Percentiles rank a stretch among this genome's conserved stretches.
Evolutionary conservation across 73 alveolate species (phyloP).

Genomic region (Blepharisma stoltei): DNA sequence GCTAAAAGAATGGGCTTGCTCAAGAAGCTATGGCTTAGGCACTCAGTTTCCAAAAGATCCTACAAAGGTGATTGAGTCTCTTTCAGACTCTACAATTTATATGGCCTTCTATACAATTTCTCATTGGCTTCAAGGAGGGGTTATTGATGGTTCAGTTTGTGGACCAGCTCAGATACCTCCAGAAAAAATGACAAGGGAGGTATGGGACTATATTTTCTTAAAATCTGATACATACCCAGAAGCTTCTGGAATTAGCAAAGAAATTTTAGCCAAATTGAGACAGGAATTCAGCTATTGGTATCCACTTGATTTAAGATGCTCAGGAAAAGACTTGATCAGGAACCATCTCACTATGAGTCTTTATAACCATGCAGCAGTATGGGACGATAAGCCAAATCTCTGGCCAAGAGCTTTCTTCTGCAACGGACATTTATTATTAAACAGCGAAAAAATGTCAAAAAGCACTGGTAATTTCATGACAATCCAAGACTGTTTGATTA

Average conservation of each 20-base stretch:
- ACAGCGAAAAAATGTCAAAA: slow-evolving; percentile 96
- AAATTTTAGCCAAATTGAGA: slow-evolving; percentile 79
- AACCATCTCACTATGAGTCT: slow-evolving; percentile 97
- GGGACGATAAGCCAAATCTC: slow-evolving; percentile 83
- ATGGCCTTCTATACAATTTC: slow-evolving; percentile 99
- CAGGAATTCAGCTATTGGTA: slow-evolving; percentile 96
- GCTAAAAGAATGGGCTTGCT: slow-evolving; percentile 98
- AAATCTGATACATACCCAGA: slow-evolving; percentile 71
- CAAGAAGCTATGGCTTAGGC: slow-evolving; percentile 97
- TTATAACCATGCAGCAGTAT: slow-evolving; percentile 98
- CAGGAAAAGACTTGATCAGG: slow-evolving; percentile 98
- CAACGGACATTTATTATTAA: slow-evolving; percentile 96
- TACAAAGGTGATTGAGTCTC: slow-evolving; percentile 94
- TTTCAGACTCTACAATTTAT: slow-evolving; percentile 98
- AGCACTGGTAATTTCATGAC: slow-evolving; percentile 96
- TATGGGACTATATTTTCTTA: slow-evolving; percentile 93
- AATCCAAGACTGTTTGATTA: slow-evolving; percentile 77
- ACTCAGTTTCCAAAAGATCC: slow-evolving; percentile 96
- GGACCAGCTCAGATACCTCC: slow-evolving; percentile 82
- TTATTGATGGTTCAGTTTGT: slow-evolving; percentile 60
- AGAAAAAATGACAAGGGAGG: slow-evolving; percentile 86
- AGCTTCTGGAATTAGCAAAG: slow-evolving; percentile 63
- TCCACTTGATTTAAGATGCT: slow-evolving; percentile 98
- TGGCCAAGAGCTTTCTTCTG: slow-evolving; percentile 98
- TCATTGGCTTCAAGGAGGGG: slow-evolving; percentile 91